Percentiles rank a stretch among this genome's conserved stretches.
Conservation (phyloP, 169 alveolate species). For the Plasmodium ovale region DNA sequence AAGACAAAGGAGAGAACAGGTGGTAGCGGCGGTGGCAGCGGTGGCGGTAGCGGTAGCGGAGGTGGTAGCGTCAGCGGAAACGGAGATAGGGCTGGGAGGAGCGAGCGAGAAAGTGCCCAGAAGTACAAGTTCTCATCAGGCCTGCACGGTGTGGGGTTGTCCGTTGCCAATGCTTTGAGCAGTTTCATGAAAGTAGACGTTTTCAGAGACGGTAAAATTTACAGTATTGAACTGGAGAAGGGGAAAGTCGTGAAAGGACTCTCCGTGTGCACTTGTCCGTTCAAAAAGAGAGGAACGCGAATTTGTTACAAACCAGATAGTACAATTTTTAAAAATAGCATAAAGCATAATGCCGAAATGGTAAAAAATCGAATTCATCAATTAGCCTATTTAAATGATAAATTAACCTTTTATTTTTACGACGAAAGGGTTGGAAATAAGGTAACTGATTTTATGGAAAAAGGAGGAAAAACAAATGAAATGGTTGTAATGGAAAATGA, state of each 20-base stretch:
- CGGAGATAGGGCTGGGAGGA: slow-evolving; percentile 29
- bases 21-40: not conserved
- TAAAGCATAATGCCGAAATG: slow-evolving; percentile 47
- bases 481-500: not conserved
- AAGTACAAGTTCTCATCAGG: slow-evolving; percentile 87
- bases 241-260: slow-evolving; percentile 80
- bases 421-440: slow-evolving; percentile 56
- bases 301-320: slow-evolving; percentile 72
- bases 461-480: not conserved
- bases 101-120: slow-evolving; percentile 39
- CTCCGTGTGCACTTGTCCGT: slow-evolving; percentile 21
- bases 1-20: slow-evolving; percentile 1
- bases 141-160: slow-evolving; percentile 89
- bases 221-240: slow-evolving; percentile 80
- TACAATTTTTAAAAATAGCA: slow-evolving; percentile 57
- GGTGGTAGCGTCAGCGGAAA: not conserved
- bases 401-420: slow-evolving; percentile 59
- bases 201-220: slow-evolving; percentile 75
- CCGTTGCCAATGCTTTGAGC: slow-evolving; percentile 89
- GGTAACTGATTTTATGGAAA: not conserved
- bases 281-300: slow-evolving; percentile 74
- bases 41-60: not conserved
- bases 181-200: slow-evolving; percentile 83
- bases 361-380: slow-evolving; percentile 63
- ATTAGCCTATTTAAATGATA: slow-evolving; percentile 73